phyloP scores from a whole-genome alignment of 148 eudicot genomes.

The Amaranthus cruentus region DNA sequence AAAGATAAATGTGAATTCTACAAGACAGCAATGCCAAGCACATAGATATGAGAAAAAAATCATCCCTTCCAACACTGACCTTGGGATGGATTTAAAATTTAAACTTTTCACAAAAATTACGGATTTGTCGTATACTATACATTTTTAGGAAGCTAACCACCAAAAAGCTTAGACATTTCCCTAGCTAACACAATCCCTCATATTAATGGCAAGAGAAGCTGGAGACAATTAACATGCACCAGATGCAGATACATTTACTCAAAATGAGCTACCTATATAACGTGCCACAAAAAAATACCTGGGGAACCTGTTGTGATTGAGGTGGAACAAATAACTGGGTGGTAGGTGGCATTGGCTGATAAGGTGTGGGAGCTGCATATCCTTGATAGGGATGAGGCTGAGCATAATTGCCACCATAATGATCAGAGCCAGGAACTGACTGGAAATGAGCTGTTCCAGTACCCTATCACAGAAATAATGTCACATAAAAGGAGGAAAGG shows the following conservation, averaged over 20 bases:
- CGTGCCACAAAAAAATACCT: constrained; percentile 34
- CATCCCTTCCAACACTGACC: no score
- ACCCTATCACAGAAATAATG: constrained; percentile 31
- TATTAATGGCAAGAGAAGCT: no score
- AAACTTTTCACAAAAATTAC: no score
- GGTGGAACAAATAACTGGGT: constrained; percentile 59
- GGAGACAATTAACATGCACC: no score
- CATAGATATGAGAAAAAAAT: no score
- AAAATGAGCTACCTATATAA: not conserved
- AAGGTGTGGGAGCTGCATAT: constrained; percentile 43
- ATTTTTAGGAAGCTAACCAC: no score
- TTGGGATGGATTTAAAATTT: no score
- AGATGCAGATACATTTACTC: not conserved
- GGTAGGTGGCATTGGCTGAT: constrained; percentile 50
- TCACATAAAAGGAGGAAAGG: not conserved
- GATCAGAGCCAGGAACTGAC: constrained; percentile 35
- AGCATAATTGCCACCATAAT: constrained; percentile 47
- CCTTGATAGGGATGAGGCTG: constrained; percentile 38
- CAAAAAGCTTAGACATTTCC: no score
- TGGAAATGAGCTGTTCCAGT: constrained; percentile 35
- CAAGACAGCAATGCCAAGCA: no score
- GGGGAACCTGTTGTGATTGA: constrained; percentile 49
- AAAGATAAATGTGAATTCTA: no score
- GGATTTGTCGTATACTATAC: no score
- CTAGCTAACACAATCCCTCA: no score